A percentile compares a stretch with the other conserved stretches of the same genome.
These are phyloP conservation scores for Globisporangium cederbergense DNA, from an alignment of 352 stramenopile species.

Conservation along the genomic window DNA sequence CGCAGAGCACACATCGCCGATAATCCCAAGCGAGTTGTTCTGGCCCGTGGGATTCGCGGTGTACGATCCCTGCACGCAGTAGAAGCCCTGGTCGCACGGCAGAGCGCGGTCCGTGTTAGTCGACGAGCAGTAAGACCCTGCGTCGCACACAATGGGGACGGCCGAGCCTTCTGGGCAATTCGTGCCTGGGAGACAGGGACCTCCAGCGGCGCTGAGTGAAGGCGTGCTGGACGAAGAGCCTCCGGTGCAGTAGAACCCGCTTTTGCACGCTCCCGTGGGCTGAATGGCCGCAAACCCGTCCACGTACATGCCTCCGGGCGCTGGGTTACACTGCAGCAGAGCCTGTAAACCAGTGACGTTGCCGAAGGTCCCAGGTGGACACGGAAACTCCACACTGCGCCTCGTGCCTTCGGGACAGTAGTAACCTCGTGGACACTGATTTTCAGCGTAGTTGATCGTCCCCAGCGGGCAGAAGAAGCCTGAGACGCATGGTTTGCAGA, in stretches of 20 bases:
- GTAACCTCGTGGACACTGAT: slow-evolving; percentile 69
- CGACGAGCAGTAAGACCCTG: slow-evolving; percentile 75
- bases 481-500: slow-evolving; percentile 33
- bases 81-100: slow-evolving; percentile 79
- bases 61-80: slow-evolving; percentile 85
- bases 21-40: slow-evolving; percentile 65
- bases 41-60: slow-evolving; percentile 67
- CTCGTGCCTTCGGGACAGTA: slow-evolving; percentile 79
- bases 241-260: slow-evolving; percentile 81
- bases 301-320: slow-evolving; percentile 65
- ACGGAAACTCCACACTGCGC: slow-evolving; percentile 53
- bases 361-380: slow-evolving; percentile 75
- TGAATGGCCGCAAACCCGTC: slow-evolving; percentile 44
- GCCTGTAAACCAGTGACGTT: slow-evolving; percentile 44
- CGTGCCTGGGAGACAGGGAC: slow-evolving; percentile 74
- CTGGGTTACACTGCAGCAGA: slow-evolving; percentile 51
- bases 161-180: slow-evolving; percentile 88
- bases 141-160: slow-evolving; percentile 76
- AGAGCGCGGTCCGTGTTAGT: slow-evolving; percentile 69
- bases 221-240: slow-evolving; percentile 59
- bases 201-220: slow-evolving; percentile 33
- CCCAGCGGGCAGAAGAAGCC: slow-evolving; percentile 52
- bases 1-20: slow-evolving; percentile 64
- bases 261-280: slow-evolving; percentile 55
- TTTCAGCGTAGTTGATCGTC: slow-evolving; percentile 34